Evolutionary conservation across 2,329 filamentous ascomycete genomes (phyloP).

Genomic region (Colletotrichum lindemuthianum): DNA sequence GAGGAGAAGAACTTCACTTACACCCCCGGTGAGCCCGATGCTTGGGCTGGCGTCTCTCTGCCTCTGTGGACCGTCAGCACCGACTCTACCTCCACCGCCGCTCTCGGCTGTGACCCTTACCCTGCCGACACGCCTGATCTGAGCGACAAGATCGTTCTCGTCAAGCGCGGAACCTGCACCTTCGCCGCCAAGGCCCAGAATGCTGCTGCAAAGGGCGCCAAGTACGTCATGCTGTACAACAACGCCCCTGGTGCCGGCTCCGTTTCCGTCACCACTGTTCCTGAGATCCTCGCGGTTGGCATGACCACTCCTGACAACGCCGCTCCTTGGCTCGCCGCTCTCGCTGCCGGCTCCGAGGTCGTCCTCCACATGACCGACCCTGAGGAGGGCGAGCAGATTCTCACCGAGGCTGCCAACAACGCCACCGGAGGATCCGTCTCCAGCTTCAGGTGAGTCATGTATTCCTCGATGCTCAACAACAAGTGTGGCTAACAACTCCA

Average conservation of each 20-base stretch:
- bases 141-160: conserved; percentile 65
- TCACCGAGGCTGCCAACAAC: conserved; percentile 51
- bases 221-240: conserved; percentile 72
- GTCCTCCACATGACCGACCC: conserved; percentile 56
- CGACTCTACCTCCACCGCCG: conserved; percentile 54
- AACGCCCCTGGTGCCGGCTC: conserved; percentile 51
- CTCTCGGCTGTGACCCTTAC: conserved; percentile 63
- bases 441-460: conserved; percentile 48
- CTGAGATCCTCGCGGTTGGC: conserved; percentile 48
- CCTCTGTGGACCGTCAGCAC: conserved; percentile 61
- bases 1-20: conserved; percentile 53
- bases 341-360: conserved; percentile 56
- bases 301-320: conserved; percentile 56
- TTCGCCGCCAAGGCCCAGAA: conserved; percentile 65
- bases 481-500: conserved; percentile 47
- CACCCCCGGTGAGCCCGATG: conserved; percentile 50
- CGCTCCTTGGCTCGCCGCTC: conserved; percentile 52
- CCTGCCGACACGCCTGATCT: conserved; percentile 67
- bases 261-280: conserved; percentile 46
- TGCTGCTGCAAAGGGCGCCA: conserved; percentile 64
- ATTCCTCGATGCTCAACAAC: not conserved
- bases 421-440: conserved; percentile 62
- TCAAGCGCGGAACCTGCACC: conserved; percentile 67
- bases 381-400: conserved; percentile 45
- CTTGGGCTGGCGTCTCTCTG: conserved; percentile 57